A percentile compares a stretch with the other conserved stretches of the same genome.
These are phyloP conservation scores for Epichloe scottii DNA, from an alignment of 2,329 filamentous ascomycete species.

Conservation along the genomic window DNA sequence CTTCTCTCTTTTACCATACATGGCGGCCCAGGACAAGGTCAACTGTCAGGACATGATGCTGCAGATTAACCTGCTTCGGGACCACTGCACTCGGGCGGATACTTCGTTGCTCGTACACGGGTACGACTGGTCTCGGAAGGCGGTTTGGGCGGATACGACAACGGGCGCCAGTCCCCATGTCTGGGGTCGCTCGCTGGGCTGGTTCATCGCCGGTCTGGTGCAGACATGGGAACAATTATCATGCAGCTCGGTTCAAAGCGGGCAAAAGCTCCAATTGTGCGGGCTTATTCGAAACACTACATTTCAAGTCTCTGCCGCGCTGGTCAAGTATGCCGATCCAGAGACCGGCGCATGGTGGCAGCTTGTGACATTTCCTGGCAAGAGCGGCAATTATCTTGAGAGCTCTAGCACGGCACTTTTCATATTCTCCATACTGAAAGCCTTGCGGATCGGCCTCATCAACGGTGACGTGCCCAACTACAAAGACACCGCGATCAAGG, in stretches of 20 bases:
- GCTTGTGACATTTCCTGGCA: conserved; percentile 32
- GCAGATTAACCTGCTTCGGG: conserved; percentile 10
- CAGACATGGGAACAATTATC: conserved; percentile 34
- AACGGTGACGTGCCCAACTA: conserved; percentile 8
- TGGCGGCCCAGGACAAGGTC: conserved; percentile 7
- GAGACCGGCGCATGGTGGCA: conserved; percentile 44
- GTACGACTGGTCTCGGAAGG: conserved; percentile 35
- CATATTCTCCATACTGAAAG: conserved; percentile 24
- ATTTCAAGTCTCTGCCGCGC: background rate
- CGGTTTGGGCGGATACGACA: conserved; percentile 36
- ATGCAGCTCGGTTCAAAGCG: background rate
- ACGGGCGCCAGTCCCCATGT: conserved; percentile 39
- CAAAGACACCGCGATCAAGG: conserved; percentile 11
- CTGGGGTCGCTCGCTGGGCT: conserved; percentile 41
- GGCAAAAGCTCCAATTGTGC: conserved; percentile 2
- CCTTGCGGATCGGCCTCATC: conserved; percentile 4
- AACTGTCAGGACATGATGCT: conserved; percentile 12
- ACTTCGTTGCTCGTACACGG: conserved; percentile 29
- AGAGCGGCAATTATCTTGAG: conserved; percentile 48
- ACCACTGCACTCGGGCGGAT: conserved; percentile 4
- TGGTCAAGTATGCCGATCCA: conserved; percentile 27
- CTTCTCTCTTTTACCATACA: conserved; percentile 34
- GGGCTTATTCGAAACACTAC: conserved; percentile 9
- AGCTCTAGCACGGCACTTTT: conserved; percentile 48
- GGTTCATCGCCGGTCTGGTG: conserved; percentile 40